Conservation (phyloP, 2,329 filamentous ascomycete species). For the Aspergillus sp. region DNA sequence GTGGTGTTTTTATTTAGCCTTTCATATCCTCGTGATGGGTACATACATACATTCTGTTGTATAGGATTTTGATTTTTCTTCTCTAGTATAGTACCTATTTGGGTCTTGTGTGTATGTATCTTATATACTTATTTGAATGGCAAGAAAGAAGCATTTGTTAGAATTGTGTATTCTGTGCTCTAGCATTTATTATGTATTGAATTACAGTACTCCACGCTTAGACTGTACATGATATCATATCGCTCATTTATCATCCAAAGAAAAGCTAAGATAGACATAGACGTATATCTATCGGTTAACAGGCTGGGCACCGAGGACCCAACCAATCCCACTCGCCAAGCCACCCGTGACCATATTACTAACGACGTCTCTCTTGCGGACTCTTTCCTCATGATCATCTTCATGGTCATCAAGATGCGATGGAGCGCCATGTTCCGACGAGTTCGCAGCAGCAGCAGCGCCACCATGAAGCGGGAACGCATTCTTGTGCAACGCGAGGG, state of each 20-base stretch:
- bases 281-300: constrained; percentile 25
- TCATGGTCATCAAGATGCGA: constrained; percentile 10
- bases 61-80: no score
- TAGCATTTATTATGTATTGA: no score
- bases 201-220: no score
- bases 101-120: no score
- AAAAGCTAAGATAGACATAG: not conserved
- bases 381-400: constrained; percentile 25
- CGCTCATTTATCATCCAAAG: not conserved
- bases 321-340: constrained; percentile 59
- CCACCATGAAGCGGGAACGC: constrained; percentile 38
- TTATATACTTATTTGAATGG: no score
- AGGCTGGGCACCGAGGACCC: constrained; percentile 56
- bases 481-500: constrained; percentile 44
- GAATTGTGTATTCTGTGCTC: no score
- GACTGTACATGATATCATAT: no score
- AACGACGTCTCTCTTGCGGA: constrained; percentile 52
- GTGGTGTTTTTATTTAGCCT: no score
- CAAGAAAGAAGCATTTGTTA: no score
- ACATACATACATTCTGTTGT: no score
- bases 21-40: no score
- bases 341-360: constrained; percentile 61
- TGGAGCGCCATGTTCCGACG: not conserved
- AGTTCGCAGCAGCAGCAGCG: constrained; percentile 5
- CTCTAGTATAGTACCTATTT: no score